Conservation (phyloP, 108 stramenopile species). For the Pseudonitzschia delicatissima region DNA sequence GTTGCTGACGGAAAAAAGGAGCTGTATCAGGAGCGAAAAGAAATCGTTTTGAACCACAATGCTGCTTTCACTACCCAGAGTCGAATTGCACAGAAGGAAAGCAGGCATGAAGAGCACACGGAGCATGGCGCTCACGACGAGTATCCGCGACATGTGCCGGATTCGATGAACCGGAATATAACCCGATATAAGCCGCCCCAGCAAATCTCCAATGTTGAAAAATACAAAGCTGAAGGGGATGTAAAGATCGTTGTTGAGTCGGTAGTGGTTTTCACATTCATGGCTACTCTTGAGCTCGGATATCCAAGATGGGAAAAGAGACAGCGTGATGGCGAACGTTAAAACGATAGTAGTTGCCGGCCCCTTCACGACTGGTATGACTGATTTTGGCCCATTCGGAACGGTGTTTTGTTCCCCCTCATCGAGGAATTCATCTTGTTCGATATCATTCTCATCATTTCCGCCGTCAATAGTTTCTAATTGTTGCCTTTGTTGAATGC, state of each 20-base stretch:
- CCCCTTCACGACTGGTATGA: constrained; percentile 25
- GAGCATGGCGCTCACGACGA: constrained; percentile 25
- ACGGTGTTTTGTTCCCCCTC: constrained; percentile 12
- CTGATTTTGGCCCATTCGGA: constrained; percentile 6
- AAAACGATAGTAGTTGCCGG: constrained; percentile 39
- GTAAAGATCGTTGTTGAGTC: constrained; percentile 54
- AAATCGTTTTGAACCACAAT: constrained; percentile 35
- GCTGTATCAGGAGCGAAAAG: constrained; percentile 35
- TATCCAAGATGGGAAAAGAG: constrained; percentile 52
- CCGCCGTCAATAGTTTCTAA: background rate
- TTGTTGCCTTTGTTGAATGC: background rate
- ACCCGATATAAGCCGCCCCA: constrained; percentile 34
- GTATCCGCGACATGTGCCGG: constrained; percentile 13
- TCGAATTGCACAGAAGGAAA: constrained; percentile 32
- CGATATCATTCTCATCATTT: background rate
- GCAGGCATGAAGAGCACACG: constrained; percentile 35
- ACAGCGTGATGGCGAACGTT: constrained; percentile 49
- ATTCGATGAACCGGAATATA: constrained; percentile 18
- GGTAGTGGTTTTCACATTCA: constrained; percentile 31
- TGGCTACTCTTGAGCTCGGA: constrained; percentile 36
- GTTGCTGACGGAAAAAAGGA: constrained; percentile 43
- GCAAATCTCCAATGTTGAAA: constrained; percentile 54
- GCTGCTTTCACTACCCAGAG: background rate
- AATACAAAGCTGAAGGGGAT: constrained; percentile 46
- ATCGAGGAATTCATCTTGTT: background rate